These are phyloP conservation scores for Apocynum venetum DNA, from an alignment of 257 asterid genomes.

Conservation along the genomic window DNA sequence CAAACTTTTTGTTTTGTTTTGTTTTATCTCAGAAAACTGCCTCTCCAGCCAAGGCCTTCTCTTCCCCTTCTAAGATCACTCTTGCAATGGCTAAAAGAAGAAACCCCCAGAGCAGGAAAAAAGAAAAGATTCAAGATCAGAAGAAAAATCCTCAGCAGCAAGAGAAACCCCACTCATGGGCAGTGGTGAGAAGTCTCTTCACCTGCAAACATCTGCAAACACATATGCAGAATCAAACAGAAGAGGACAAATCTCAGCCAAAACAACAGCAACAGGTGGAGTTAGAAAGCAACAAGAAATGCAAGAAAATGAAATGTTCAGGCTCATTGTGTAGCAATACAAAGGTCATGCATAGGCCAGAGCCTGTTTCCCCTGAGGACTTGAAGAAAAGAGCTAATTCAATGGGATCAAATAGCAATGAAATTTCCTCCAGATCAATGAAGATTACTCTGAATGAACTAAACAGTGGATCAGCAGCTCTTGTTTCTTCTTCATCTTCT, in stretches of 20 bases:
- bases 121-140: conserved; percentile 8
- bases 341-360: conserved; percentile 70
- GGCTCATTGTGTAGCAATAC: conserved; percentile 89
- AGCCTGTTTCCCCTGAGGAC: conserved; percentile 31
- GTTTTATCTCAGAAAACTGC: background rate
- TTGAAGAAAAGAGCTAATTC: conserved; percentile 28
- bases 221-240: conserved; percentile 18
- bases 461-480: conserved; percentile 2
- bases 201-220: conserved; percentile 80
- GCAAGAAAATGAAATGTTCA: conserved; percentile 69
- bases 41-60: background rate
- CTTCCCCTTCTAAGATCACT: conserved; percentile 4
- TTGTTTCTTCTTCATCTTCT: conserved; percentile 26
- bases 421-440: conserved; percentile 38
- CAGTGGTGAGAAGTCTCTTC: conserved; percentile 77
- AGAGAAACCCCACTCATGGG: conserved; percentile 79
- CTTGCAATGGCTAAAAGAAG: conserved; percentile 50
- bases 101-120: conserved; percentile 18
- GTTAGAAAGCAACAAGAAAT: conserved; percentile 29
- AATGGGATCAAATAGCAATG: conserved; percentile 21
- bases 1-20: background rate
- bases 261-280: conserved; percentile 8
- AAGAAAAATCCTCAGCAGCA: conserved; percentile 16
- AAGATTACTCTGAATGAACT: conserved; percentile 23
- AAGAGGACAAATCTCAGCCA: conserved; percentile 14